Percentiles rank a stretch among this genome's conserved stretches.
These are phyloP conservation scores for Fomitopsis pinicola DNA, from an alignment of 1,284 basidiomycete genomes.

Conservation along the genomic window DNA sequence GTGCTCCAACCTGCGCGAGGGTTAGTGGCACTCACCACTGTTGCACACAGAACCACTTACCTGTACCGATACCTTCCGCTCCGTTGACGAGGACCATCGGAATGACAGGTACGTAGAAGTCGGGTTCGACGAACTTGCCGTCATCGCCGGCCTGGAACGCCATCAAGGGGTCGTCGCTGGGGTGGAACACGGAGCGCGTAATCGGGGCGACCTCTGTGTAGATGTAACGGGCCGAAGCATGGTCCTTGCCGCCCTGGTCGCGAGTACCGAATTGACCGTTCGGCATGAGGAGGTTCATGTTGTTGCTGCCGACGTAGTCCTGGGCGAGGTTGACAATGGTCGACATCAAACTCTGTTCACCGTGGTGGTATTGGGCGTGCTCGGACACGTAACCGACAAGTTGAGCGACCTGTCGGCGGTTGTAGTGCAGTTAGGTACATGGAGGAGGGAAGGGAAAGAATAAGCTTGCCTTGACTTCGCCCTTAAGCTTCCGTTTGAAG, in stretches of 20 bases:
- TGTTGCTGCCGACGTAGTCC: slow-evolving; percentile 95
- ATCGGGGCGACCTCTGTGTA: slow-evolving; percentile 83
- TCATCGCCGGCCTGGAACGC: slow-evolving; percentile 82
- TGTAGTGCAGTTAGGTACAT: background rate
- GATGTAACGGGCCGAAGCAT: slow-evolving; percentile 96
- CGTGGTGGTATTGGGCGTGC: slow-evolving; percentile 96
- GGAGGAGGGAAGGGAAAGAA: background rate
- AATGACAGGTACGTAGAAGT: slow-evolving; percentile 90
- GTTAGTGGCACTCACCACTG: background rate
- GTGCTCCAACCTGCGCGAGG: slow-evolving; percentile 85
- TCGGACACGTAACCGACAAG: slow-evolving; percentile 94
- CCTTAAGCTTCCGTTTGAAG: slow-evolving; percentile 92
- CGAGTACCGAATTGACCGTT: slow-evolving; percentile 98
- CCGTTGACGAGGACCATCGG: slow-evolving; percentile 94
- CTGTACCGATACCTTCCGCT: slow-evolving; percentile 97
- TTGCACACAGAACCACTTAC: slow-evolving; percentile 37
- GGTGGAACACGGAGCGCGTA: slow-evolving; percentile 79
- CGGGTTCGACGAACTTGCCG: slow-evolving; percentile 86
- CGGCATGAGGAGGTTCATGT: slow-evolving; percentile 86
- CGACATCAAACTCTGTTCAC: slow-evolving; percentile 80
- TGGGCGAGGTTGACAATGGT: slow-evolving; percentile 97
- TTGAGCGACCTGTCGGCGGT: slow-evolving; percentile 75
- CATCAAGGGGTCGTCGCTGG: slow-evolving; percentile 83
- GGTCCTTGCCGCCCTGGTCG: slow-evolving; percentile 88
- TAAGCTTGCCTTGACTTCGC: slow-evolving; percentile 77